Base-by-base conservation (phyloP, 2,329 filamentous ascomycete species). In the Aspergillus tamarii region DNA sequence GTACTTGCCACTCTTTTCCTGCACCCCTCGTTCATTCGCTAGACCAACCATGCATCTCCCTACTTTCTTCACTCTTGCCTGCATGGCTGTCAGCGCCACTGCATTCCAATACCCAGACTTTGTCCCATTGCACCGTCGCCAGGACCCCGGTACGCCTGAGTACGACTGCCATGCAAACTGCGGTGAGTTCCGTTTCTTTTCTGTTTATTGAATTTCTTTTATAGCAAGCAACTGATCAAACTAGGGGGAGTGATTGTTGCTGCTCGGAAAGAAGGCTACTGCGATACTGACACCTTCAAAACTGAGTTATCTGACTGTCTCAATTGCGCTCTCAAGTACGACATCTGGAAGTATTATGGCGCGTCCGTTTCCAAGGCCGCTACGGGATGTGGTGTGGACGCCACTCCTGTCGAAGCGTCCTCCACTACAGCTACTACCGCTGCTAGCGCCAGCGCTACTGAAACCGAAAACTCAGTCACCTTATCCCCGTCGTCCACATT, bases 311-410 rank as follows among this genome's bases (percentile, higher is more conserved):
- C 66, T 14, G 71, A 62, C 6, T 77, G 76, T 66, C 75, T 84
- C 32, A 71, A 80, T 54, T 84, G 82, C 62, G 82, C 82, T 48
- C 65, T 77, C 36, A 69, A 77, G 23, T 78, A 76, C 59, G 71
- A 82, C 34, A 81, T 84, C 67, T 84, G 82, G 82, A 67, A 76
- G 50, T 75, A 78, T 64, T 84, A 84, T 57, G 78, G 80, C 19
- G 61, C 67, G 21, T 72, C 75, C 11, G 77, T 84, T 23, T 64
- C 67, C 21, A 67, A 67, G 1, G 80, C 78, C 26, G 82, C 82
- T 14, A 64, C 74, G 19, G 60, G 62, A 16, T 74, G 68, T 10
- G 81, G 81, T 64, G 23, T 60, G 14, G 48, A 60, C 14, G 34
- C 58, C 28, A 60, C 48, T 10, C 58, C 58, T 10, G 36, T 23